Percentiles rank a stretch among this genome's conserved stretches.
Evolutionary conservation across 129 eudicot species (phyloP).

Genomic region (Artemisia argyi): DNA sequence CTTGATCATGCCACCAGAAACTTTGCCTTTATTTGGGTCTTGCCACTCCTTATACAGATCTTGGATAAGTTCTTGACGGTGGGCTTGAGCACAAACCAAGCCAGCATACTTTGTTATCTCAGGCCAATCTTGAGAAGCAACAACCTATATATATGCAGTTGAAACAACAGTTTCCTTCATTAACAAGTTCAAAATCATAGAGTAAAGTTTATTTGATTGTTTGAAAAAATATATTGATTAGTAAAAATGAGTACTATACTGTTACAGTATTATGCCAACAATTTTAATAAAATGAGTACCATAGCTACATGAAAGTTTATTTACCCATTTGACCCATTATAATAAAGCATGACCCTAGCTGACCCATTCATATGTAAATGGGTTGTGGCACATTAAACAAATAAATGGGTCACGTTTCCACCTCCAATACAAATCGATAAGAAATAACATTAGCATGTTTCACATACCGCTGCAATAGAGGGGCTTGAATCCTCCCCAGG

Average conservation of each 20-base stretch:
- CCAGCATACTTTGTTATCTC: slow-evolving; percentile 96
- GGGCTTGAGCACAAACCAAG: slow-evolving; percentile 93
- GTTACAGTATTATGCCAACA: too few relatives aligned
- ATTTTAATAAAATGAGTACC: too few relatives aligned
- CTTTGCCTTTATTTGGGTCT: slow-evolving; percentile 80
- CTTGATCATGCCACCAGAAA: slow-evolving; percentile 97
- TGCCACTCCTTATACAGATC: slow-evolving; percentile 91
- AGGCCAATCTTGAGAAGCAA: slow-evolving; percentile 98
- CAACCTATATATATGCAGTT: slow-evolving; percentile 56
- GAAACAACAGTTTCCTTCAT: neutral
- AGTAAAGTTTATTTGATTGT: too few relatives aligned
- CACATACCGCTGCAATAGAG: slow-evolving; percentile 83
- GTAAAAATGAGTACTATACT: too few relatives aligned
- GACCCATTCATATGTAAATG: too few relatives aligned
- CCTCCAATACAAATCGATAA: neutral
- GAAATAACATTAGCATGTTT: neutral
- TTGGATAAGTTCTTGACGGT: slow-evolving; percentile 87
- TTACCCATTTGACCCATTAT: too few relatives aligned
- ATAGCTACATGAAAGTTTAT: too few relatives aligned
- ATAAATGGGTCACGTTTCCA: too few relatives aligned
- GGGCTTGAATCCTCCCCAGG: slow-evolving; percentile 94
- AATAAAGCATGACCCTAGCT: too few relatives aligned
- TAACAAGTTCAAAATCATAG: too few relatives aligned
- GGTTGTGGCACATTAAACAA: too few relatives aligned
- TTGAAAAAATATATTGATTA: too few relatives aligned